These are phyloP conservation scores for Chrysosporium queenslandicum DNA, from an alignment of 2,329 filamentous ascomycete genomes.

Conservation along the genomic window DNA sequence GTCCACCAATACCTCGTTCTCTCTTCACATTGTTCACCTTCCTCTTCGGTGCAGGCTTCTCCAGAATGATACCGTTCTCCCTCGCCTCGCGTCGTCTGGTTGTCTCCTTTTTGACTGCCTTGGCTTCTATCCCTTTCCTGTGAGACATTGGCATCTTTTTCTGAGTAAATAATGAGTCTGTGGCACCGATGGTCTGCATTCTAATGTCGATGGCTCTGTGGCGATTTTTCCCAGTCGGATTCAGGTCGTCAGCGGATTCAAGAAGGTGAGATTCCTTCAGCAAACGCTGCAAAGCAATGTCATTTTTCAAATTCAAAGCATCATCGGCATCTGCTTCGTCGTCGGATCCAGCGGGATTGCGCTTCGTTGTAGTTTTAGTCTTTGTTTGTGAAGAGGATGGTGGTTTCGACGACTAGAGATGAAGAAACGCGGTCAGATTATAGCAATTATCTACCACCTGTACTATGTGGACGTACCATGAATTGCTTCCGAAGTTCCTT, in stretches of 20 bases:
- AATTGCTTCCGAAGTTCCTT: conserved; percentile 68
- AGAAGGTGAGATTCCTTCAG: conserved; percentile 87
- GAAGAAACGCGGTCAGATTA: background rate
- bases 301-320: conserved; percentile 64
- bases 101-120: conserved; percentile 55
- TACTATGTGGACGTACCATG: conserved; percentile 47
- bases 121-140: conserved; percentile 70
- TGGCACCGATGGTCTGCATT: conserved; percentile 70
- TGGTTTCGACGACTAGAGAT: conserved; percentile 37
- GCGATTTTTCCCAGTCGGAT: conserved; percentile 59
- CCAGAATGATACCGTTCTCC: conserved; percentile 85
- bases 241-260: conserved; percentile 80
- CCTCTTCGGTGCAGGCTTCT: conserved; percentile 39
- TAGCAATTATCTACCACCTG: too few relatives aligned
- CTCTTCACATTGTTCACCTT: conserved; percentile 38
- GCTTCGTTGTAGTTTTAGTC: conserved; percentile 35
- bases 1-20: conserved; percentile 59
- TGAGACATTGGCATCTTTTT: conserved; percentile 82
- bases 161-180: conserved; percentile 62
- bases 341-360: conserved; percentile 39
- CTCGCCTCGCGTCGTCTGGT: conserved; percentile 66
- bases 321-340: conserved; percentile 57
- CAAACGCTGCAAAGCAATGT: conserved; percentile 82
- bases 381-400: conserved; percentile 30
- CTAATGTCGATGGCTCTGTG: conserved; percentile 76